Evolutionary conservation across 805 yeast species (phyloP), one percentile per base, ranked within the genome.

Genomic region (Metschnikowia sp.): DNA sequence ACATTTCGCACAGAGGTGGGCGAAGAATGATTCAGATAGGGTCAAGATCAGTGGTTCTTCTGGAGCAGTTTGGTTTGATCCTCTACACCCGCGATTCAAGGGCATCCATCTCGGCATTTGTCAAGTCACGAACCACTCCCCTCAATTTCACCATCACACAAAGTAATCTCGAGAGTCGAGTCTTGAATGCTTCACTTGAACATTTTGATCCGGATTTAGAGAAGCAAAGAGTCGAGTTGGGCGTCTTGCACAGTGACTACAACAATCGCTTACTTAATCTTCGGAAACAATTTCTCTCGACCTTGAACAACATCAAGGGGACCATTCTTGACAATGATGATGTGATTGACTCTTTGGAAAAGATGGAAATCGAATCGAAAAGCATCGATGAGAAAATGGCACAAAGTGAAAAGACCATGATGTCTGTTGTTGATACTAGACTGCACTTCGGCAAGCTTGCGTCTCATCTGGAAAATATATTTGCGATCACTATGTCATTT

Each of bases 121-220:
- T 89, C n/a, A 58, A 76, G 11, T 72, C 90, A 12, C 69, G 94
- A 47, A 78, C 86, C 10, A 70, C 83, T 3, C 58, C 82, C 10
- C 70, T 88, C 15, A 88, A 88, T 63, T 92, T 84, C 63, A 75
- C 90, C 0, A 69, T 86, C n/a, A 86, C 96, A 0, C 72, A 77
- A 36, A 78, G 82, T 39, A 82, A 84, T 39, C 65, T 91, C 42
- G 83, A 85, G 48, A 74, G 76, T 29, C 84, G 84, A 52, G 72
- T 86, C 0, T 65, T 88, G 47, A 80, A 84, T 50, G 63, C 76
- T 43, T 69, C 86, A 0, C 64, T 92, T 35, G 62, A 69, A 30
- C 64, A 68, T 10, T 78, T 79, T 50, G 70, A 75, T 28, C 96
- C 97, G 0, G 92, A 84, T 8, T 62, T 88, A 8, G 89, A 86